phyloP scores from a whole-genome alignment of 202 grass and related monocot genomes.

The Miscanthus sacchariflorus region DNA sequence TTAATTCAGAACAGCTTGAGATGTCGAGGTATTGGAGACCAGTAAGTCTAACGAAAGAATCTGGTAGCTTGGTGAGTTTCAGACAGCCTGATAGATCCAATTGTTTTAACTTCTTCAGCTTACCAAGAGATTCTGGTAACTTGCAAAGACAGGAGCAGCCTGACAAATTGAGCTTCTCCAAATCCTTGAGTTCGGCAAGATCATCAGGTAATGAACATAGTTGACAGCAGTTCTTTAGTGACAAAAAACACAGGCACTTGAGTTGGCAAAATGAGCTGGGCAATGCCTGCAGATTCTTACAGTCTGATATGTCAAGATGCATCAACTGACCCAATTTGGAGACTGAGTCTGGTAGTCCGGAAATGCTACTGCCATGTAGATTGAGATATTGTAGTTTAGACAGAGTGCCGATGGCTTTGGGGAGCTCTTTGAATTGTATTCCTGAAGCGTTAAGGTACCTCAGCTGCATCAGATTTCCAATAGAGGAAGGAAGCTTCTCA shows the following conservation, averaged over 20 bases:
- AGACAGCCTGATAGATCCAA: slow-evolving; percentile 26
- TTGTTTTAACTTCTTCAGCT: background rate
- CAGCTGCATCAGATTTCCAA: background rate
- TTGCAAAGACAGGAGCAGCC: background rate
- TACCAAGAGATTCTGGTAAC: slow-evolving; percentile 12
- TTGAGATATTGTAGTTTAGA: slow-evolving; percentile 20
- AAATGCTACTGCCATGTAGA: slow-evolving; percentile 21
- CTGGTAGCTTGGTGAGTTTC: background rate
- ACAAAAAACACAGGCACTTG: background rate
- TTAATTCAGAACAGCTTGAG: slow-evolving; percentile 10
- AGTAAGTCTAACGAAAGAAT: background rate
- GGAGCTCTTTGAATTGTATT: slow-evolving; percentile 7
- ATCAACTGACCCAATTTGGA: slow-evolving; percentile 6
- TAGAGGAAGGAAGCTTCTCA: background rate
- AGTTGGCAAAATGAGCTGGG: background rate
- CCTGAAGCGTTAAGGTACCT: slow-evolving; percentile 40
- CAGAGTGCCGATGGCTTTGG: background rate
- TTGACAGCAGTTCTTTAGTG: background rate
- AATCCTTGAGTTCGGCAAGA: slow-evolving; percentile 8
- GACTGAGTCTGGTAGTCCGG: slow-evolving; percentile 2
- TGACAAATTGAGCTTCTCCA: slow-evolving; percentile 22
- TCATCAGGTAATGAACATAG: slow-evolving; percentile 8
- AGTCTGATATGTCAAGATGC: slow-evolving; percentile 24
- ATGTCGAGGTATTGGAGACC: slow-evolving; percentile 4
- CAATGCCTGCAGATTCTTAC: background rate